These are phyloP conservation scores for Trichoderma sp. DNA, from an alignment of 2,329 filamentous ascomycete genomes.

Conservation along the genomic window DNA sequence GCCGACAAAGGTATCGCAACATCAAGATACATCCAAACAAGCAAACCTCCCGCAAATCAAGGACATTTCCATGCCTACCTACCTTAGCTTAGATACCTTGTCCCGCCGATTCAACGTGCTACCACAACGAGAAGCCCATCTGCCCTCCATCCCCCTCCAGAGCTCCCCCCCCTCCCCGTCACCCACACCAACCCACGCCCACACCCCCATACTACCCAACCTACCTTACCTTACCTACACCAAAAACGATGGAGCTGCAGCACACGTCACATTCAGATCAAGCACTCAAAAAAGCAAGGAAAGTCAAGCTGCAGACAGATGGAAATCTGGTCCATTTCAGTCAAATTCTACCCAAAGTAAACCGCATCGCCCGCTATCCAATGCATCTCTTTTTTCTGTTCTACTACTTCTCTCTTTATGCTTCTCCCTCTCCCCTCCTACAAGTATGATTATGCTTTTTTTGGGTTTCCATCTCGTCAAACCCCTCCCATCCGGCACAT, in stretches of 20 bases:
- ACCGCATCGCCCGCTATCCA: slow-evolving; percentile 15
- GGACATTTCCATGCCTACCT: background rate
- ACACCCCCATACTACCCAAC: background rate
- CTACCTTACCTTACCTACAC: background rate
- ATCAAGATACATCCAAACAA: background rate
- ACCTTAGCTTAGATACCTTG: too few species aligned
- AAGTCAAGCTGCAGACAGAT: background rate
- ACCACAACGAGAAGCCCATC: background rate
- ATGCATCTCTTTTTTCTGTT: slow-evolving; percentile 12
- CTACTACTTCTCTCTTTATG: background rate
- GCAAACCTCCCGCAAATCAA: background rate
- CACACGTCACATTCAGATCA: background rate
- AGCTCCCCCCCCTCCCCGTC: background rate
- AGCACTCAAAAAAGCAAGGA: background rate
- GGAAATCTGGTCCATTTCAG: background rate
- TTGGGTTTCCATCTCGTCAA: too few species aligned
- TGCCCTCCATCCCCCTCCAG: background rate
- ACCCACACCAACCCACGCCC: background rate
- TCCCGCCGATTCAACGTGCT: background rate
- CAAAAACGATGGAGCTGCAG: background rate
- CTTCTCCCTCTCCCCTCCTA: background rate
- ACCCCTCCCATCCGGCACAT: background rate
- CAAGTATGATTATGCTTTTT: background rate
- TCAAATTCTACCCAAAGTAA: background rate
- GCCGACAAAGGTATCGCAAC: too few species aligned